Percentiles rank a stretch among this genome's conserved stretches.
phyloP scores from a whole-genome alignment of 768 basidiomycete species.

The Boletus rubescentipes region DNA sequence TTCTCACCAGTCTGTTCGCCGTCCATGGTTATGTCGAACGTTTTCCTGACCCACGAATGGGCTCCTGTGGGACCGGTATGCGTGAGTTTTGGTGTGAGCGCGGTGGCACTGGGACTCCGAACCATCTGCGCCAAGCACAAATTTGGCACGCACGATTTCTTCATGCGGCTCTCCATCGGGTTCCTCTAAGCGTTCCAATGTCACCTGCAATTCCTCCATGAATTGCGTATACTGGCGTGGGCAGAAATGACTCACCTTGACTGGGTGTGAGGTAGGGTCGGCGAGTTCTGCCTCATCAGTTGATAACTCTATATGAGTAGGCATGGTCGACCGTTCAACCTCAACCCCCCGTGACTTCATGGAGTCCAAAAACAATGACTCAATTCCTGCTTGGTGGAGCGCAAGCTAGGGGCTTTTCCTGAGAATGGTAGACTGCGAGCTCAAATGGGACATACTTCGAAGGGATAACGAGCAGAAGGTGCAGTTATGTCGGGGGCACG shows the following conservation, averaged over 20 bases:
- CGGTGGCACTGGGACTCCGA: conserved; percentile 10
- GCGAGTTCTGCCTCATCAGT: conserved; percentile 19
- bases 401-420: conserved; percentile 18
- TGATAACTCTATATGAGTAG: conserved; percentile 31
- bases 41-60: conserved; percentile 80
- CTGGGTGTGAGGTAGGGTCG: conserved; percentile 22
- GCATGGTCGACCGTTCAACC: conserved; percentile 34
- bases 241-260: conserved; percentile 14
- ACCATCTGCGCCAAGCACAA: conserved; percentile 77
- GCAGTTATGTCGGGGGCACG: conserved; percentile 60
- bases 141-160: conserved; percentile 69
- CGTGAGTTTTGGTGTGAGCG: not conserved
- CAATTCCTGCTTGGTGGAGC: conserved; percentile 33
- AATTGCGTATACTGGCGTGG: not conserved
- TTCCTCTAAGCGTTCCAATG: conserved; percentile 17
- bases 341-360: conserved; percentile 3
- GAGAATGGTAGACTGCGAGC: not conserved
- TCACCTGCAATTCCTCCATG: conserved; percentile 18
- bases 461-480: conserved; percentile 64
- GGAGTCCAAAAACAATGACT: not conserved
- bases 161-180: conserved; percentile 36
- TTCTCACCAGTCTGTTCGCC: conserved; percentile 60
- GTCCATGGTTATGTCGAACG: conserved; percentile 64
- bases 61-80: conserved; percentile 47
- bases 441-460: conserved; percentile 46